These are phyloP conservation scores for Septoria linicola DNA, from an alignment of 2,329 filamentous ascomycete genomes.

Conservation along the genomic window DNA sequence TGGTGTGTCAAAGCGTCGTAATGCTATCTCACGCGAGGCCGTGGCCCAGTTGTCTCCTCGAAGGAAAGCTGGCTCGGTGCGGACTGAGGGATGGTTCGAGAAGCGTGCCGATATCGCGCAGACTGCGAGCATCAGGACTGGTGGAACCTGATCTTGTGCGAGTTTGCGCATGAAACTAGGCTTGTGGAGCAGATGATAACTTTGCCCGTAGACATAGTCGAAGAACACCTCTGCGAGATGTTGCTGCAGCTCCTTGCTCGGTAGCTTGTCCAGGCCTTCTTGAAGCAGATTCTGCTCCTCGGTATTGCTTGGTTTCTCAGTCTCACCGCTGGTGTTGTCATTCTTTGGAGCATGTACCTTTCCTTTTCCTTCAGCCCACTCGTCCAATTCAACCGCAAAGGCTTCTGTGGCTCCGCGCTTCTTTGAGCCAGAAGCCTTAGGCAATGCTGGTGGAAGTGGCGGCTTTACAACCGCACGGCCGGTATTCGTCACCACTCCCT, in stretches of 20 bases:
- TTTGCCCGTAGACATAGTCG: constrained; percentile 91
- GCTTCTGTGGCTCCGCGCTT: constrained; percentile 86
- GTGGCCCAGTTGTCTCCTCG: constrained; percentile 89
- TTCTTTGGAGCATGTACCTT: background rate
- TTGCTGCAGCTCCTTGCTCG: constrained; percentile 83
- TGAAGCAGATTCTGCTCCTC: constrained; percentile 75
- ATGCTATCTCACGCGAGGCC: constrained; percentile 80
- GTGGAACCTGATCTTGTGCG: constrained; percentile 75
- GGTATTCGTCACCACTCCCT: constrained; percentile 65
- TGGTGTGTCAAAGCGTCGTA: constrained; percentile 85
- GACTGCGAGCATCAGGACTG: constrained; percentile 87
- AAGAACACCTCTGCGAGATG: constrained; percentile 94
- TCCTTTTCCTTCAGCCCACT: constrained; percentile 60
- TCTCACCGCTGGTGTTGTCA: constrained; percentile 7
- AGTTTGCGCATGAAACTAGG: constrained; percentile 93
- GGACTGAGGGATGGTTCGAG: constrained; percentile 80
- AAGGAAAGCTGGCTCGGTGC: constrained; percentile 74
- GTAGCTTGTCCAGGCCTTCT: constrained; percentile 80
- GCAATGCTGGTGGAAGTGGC: constrained; percentile 58
- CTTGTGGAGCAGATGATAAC: constrained; percentile 91
- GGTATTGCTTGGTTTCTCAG: constrained; percentile 46
- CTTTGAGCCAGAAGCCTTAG: constrained; percentile 60
- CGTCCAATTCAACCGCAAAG: constrained; percentile 76
- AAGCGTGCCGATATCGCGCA: constrained; percentile 95
- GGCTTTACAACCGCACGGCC: constrained; percentile 84